Percentiles rank a stretch among this genome's conserved stretches.
These are phyloP conservation scores for Glarea lozoyensis DNA, from an alignment of 495 filamentous ascomycete species.

Conservation along the genomic window DNA sequence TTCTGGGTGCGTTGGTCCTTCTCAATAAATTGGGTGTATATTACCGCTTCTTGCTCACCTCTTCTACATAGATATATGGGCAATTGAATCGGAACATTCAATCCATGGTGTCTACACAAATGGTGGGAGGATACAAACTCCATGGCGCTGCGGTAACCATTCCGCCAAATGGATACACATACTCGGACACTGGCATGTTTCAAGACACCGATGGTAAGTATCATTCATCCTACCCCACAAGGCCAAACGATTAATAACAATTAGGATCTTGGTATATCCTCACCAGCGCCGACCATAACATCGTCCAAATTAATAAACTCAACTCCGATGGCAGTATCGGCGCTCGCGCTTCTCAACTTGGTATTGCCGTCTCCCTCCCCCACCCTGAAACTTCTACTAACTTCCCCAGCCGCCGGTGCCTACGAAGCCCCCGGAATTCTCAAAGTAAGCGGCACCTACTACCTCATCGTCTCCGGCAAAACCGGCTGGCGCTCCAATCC, in stretches of 20 bases:
- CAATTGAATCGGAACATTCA: constrained; percentile 36
- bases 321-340: constrained; percentile 31
- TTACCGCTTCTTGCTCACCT: not conserved
- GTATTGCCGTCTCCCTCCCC: not conserved
- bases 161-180: constrained; percentile 33
- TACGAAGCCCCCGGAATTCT: constrained; percentile 37
- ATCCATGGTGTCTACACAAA: constrained; percentile 26
- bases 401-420: constrained; percentile 19
- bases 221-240: not conserved
- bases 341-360: constrained; percentile 23
- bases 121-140: constrained; percentile 27
- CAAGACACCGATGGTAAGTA: constrained; percentile 23
- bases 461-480: constrained; percentile 34
- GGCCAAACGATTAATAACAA: constrained; percentile 2
- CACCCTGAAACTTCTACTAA: not conserved
- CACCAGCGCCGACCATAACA: constrained; percentile 38
- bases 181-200: constrained; percentile 40
- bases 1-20: constrained; percentile 27
- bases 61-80: constrained; percentile 29
- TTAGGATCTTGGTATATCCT: constrained; percentile 34
- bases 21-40: not conserved
- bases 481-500: constrained; percentile 35
- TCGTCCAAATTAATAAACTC: constrained; percentile 35
- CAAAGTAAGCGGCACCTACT: constrained; percentile 32
- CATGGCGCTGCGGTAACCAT: constrained; percentile 29